A percentile compares a stretch with the other conserved stretches of the same genome.
Conservation (phyloP, 371 early-diverging fungal species). For the Mucor sp. region DNA sequence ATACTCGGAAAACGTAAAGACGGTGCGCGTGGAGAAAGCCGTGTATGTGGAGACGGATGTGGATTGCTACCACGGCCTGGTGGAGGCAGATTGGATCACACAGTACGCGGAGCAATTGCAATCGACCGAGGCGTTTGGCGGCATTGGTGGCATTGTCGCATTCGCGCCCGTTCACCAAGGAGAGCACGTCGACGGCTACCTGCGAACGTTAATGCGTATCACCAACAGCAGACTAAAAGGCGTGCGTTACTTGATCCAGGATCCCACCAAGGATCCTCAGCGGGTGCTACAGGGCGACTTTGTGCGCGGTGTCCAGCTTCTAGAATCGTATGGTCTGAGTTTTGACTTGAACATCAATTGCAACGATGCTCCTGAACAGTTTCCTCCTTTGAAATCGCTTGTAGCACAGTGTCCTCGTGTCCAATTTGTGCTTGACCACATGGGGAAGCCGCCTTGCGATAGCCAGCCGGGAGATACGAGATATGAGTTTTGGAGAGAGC, state of each 20-base stretch:
- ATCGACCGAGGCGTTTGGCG: conserved; percentile 28
- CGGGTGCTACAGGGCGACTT: conserved; percentile 27
- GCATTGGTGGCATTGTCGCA: conserved; percentile 45
- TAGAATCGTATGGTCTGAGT: conserved; percentile 30
- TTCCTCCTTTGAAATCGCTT: conserved; percentile 35
- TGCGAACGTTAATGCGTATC: conserved; percentile 27
- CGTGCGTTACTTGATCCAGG: conserved; percentile 42
- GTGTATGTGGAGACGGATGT: conserved; percentile 37
- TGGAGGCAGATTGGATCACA: conserved; percentile 47
- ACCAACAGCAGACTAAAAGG: conserved; percentile 31
- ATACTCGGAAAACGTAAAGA: conserved; percentile 8
- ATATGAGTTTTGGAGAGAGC: conserved; percentile 36
- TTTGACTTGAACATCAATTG: conserved; percentile 48
- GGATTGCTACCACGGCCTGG: conserved; percentile 30
- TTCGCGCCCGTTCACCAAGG: conserved; percentile 51
- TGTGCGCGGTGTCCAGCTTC: conserved; percentile 30
- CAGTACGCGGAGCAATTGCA: conserved; percentile 27
- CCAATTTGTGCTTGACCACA: conserved; percentile 49
- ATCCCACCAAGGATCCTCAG: conserved; percentile 32
- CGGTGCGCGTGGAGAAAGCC: background rate
- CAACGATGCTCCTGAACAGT: conserved; percentile 38
- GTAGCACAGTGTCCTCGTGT: conserved; percentile 43
- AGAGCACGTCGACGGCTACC: conserved; percentile 26
- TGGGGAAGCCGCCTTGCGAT: conserved; percentile 53
- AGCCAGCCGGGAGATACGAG: conserved; percentile 24